Percentiles rank a stretch among this genome's conserved stretches.
Evolutionary conservation across 2,329 filamentous ascomycete genomes (phyloP).

Genomic region (Dactylellina parvicollis): DNA sequence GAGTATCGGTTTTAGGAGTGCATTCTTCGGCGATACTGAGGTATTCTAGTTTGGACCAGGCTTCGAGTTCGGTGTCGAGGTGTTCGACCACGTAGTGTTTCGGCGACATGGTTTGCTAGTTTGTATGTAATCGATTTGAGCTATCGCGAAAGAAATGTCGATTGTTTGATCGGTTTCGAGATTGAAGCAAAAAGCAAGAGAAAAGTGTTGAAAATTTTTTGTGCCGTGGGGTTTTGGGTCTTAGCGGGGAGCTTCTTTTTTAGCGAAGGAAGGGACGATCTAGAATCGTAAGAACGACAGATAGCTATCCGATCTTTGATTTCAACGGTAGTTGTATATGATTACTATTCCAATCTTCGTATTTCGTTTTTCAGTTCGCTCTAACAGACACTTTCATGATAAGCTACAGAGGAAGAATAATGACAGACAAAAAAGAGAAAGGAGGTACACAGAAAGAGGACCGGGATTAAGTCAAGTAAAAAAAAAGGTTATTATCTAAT

Average conservation of each 20-base stretch:
- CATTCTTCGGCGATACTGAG: constrained; percentile 85
- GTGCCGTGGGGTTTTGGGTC: constrained; percentile 25
- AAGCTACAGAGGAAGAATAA: constrained; percentile 42
- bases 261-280: background rate
- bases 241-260: constrained; percentile 8
- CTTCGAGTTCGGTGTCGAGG: constrained; percentile 90
- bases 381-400: constrained; percentile 44
- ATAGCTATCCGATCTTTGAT: background rate
- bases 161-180: too few species aligned
- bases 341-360: constrained; percentile 36
- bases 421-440: constrained; percentile 6
- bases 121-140: background rate
- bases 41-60: constrained; percentile 96
- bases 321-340: background rate
- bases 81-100: constrained; percentile 62
- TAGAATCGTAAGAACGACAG: background rate
- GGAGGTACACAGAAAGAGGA: constrained; percentile 17
- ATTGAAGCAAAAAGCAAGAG: too few species aligned
- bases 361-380: constrained; percentile 22
- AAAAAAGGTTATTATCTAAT: constrained; percentile 37
- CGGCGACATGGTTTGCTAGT: constrained; percentile 4
- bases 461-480: constrained; percentile 18
- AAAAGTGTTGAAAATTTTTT: constrained; percentile 35
- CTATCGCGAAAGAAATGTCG: background rate
- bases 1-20: constrained; percentile 59